Base-by-base conservation (phyloP, 1,284 basidiomycete species). In the Xanthoconium separans region DNA sequence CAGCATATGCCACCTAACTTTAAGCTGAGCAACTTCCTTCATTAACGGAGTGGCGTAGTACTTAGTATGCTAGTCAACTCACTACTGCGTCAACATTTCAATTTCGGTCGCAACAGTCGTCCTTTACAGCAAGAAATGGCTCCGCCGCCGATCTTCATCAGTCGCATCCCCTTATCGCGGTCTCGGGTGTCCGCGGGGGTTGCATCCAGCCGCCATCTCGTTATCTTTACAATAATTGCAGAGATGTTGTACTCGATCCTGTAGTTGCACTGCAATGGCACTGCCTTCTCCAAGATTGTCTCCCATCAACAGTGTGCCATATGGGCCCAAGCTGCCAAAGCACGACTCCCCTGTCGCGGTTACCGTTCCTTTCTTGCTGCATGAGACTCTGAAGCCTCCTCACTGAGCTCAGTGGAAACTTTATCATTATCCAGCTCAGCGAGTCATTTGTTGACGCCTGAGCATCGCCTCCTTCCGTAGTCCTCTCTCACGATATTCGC, bases 391-490 rank as follows among this genome's bases (percentile, higher is more conserved):
- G 13, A 33, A 36, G 34, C 34, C 15, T 33, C 18, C 29, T 44
- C 31, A 27, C 37, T 41, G 37, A 13, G 18, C 44, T 55, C 16
- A 31, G 34, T 36, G 45, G 48, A 55, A 64, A 57, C 51, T 30
- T 24, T 50, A 57, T 62, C 45, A 51, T 27, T 41, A 20, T 45
- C 47, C 40, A 55, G 54, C 62, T 54, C 64, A 64, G 62, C 54
- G 49, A 50, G 64, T 47, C 44, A 49, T 41, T 43, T 18, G 29
- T 55, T 22, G 27, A 36, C 31, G 30, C 6, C 53, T 24, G 29
- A 8, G 43, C 44, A 60, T 50, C 31, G 59, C 65, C 51, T 42
- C 46, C 22, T n/a, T 41, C 50, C 55, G 46, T 43, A 40, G 44
- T 39, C 2, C 22, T 0, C 22, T 56, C 53, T 15, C 60, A 58